Conservation (phyloP, 148 eudicot species). For the Mesembryanthemum crystallinum region DNA sequence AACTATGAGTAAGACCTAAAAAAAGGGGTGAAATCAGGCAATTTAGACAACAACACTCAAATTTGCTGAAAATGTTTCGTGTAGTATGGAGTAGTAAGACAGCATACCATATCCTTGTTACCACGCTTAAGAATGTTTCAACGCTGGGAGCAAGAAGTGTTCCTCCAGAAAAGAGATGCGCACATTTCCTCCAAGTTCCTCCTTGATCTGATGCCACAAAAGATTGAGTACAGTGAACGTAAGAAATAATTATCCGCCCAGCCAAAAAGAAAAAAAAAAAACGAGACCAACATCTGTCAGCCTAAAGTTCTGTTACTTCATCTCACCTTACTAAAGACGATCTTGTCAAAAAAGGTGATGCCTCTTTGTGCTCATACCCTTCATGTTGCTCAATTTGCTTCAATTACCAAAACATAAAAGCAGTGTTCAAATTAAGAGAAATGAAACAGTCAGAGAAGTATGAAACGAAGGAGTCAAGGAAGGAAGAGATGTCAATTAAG, state of each 20-base stretch:
- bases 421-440: background rate
- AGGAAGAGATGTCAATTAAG: background rate
- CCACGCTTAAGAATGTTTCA: slow-evolving; percentile 76
- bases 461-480: too few relatives aligned
- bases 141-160: slow-evolving; percentile 79
- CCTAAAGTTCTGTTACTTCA: background rate
- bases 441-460: background rate
- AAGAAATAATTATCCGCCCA: background rate
- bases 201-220: slow-evolving; percentile 56
- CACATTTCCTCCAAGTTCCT: slow-evolving; percentile 80
- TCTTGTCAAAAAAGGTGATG: slow-evolving; percentile 77
- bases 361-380: slow-evolving; percentile 72
- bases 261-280: background rate
- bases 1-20: slow-evolving; percentile 86
- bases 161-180: slow-evolving; percentile 89
- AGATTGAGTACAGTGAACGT: background rate
- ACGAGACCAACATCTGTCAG: background rate
- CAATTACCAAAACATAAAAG: slow-evolving; percentile 16
- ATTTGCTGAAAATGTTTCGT: background rate
- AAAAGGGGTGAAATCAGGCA: background rate
- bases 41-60: background rate
- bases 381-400: slow-evolving; percentile 87
- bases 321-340: slow-evolving; percentile 80
- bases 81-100: background rate
- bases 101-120: slow-evolving; percentile 86